Evolutionary conservation across 495 filamentous ascomycete species (phyloP).

Genomic region (Amphirosellinia nigrospora): DNA sequence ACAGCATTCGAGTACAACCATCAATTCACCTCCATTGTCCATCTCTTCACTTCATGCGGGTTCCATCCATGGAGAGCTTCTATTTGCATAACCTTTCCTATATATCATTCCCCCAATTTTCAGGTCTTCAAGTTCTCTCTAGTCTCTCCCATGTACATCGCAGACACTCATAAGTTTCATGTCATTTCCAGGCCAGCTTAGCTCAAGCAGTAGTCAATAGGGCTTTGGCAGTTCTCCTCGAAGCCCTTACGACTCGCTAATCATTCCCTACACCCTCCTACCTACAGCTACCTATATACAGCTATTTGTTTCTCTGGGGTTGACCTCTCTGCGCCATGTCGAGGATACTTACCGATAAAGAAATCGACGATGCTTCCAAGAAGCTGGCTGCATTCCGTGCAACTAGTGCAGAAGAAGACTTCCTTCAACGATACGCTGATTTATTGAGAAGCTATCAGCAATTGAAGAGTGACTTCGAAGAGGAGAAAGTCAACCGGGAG

Average conservation of each 20-base stretch:
- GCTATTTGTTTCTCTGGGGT: not conserved
- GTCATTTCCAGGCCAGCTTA: not conserved
- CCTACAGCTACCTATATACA: not conserved
- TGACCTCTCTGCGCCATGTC: not conserved
- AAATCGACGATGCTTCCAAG: constrained; percentile 23
- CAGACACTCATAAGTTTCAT: not conserved
- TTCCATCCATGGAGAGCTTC: not conserved
- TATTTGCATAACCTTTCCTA: not conserved
- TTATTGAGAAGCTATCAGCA: constrained; percentile 58
- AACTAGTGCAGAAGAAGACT: constrained; percentile 35
- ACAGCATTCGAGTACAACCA: not conserved
- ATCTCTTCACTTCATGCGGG: too few species aligned
- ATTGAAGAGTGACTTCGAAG: constrained; percentile 63
- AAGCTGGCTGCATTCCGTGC: constrained; percentile 19
- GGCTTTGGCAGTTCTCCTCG: not conserved
- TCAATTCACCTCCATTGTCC: not conserved
- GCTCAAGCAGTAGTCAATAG: not conserved
- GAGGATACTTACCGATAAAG: constrained; percentile 14
- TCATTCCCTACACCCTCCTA: not conserved
- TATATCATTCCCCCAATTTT: not conserved
- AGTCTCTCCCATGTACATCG: not conserved
- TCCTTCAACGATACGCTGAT: constrained; percentile 47
- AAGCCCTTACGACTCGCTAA: not conserved
- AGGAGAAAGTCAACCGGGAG: constrained; percentile 60
- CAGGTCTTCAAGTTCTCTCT: not conserved